phyloP scores from a whole-genome alignment of 1,139 yeast species.

The Blastobotrys raffinosifermentans region DNA sequence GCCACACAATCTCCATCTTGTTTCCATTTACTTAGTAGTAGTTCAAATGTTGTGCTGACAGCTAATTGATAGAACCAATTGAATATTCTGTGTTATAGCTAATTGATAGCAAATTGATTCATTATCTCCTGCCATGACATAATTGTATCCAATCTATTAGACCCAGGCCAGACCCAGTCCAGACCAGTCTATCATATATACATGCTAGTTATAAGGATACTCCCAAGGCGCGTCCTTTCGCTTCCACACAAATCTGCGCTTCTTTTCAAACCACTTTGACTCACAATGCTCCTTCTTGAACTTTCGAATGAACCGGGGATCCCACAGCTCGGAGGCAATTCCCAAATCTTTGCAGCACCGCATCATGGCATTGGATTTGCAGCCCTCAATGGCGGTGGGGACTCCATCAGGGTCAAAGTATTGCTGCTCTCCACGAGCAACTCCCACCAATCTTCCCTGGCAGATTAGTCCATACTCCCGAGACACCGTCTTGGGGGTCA shows the following conservation, averaged over 20 bases:
- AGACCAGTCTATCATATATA: too few species aligned
- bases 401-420: constrained; percentile 82
- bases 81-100: too few species aligned
- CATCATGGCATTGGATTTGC: constrained; percentile 95
- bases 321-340: constrained; percentile 96
- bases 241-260: constrained; percentile 73
- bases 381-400: constrained; percentile 96
- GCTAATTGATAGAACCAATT: too few species aligned
- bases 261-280: constrained; percentile 82
- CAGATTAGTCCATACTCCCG: constrained; percentile 87
- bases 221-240: constrained; percentile 68
- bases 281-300: constrained; percentile 76
- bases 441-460: constrained; percentile 81
- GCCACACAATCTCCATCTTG: too few species aligned
- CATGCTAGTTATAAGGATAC: constrained; percentile 66
- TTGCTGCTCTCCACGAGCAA: constrained; percentile 95
- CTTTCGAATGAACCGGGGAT: constrained; percentile 76
- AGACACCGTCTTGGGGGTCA: constrained; percentile 60
- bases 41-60: too few species aligned
- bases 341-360: constrained; percentile 97
- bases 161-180: too few species aligned
- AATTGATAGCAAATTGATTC: too few species aligned
- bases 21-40: too few species aligned
- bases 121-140: too few species aligned
- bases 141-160: too few species aligned